phyloP scores from a whole-genome alignment of 169 alveolate genomes.

The Toxoplasma gondii region DNA sequence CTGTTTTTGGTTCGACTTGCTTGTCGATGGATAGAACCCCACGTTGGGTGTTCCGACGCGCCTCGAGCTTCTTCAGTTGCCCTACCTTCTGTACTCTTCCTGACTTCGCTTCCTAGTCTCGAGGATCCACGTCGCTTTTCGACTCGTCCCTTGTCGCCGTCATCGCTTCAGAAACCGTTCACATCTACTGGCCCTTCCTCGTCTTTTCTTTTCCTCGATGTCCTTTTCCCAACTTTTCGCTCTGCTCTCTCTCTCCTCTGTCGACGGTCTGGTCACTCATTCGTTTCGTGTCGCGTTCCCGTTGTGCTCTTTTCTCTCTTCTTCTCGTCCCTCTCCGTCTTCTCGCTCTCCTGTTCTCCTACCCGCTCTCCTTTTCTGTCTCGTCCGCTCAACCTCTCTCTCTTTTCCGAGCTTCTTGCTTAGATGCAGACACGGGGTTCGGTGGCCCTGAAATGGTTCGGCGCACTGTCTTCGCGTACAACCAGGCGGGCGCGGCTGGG shows the following conservation, averaged over 20 bases:
- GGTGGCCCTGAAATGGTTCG: conserved; percentile 88
- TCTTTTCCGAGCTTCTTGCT: neutral
- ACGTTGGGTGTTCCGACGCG: too few species aligned
- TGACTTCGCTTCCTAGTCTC: too few species aligned
- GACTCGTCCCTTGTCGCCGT: neutral
- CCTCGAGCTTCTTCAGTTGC: too few species aligned
- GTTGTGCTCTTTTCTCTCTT: neutral
- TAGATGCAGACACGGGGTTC: conserved; percentile 75
- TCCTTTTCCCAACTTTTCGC: neutral
- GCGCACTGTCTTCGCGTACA: conserved; percentile 83
- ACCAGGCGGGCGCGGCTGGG: conserved; percentile 91
- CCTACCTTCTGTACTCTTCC: too few species aligned
- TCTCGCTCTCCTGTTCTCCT: neutral
- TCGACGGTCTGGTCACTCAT: neutral
- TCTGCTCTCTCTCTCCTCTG: neutral
- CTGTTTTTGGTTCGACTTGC: neutral
- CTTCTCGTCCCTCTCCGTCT: neutral
- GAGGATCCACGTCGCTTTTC: too few species aligned
- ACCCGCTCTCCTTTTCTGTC: neutral
- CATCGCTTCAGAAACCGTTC: neutral
- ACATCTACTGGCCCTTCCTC: too few species aligned
- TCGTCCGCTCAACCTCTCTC: neutral
- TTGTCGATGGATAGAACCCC: neutral
- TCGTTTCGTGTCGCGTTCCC: neutral
- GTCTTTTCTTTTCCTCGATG: neutral